Evolutionary conservation across 495 filamentous ascomycete species (phyloP).

Genomic region (Hyaloscypha hepaticicola): DNA sequence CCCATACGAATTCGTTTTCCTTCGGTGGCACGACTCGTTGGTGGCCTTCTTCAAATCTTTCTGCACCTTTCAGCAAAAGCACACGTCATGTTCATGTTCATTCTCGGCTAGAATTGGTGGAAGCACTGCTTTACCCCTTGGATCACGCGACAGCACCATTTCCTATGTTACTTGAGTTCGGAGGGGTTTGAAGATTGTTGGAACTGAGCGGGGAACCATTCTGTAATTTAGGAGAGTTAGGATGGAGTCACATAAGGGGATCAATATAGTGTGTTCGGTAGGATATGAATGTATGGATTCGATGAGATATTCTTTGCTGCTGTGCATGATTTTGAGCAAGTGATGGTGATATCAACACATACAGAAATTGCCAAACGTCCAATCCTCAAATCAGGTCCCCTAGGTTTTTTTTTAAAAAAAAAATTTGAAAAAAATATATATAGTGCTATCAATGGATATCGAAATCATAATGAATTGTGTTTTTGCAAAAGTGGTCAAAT

Average conservation of each 20-base stretch:
- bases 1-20: neutral
- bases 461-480: neutral
- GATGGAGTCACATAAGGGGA: conserved; percentile 3
- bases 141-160: neutral
- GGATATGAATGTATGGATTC: conserved; percentile 9
- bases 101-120: neutral
- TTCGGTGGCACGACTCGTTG: neutral
- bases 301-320: neutral
- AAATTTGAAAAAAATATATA: too few relatives aligned
- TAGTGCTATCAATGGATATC: neutral
- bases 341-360: too few relatives aligned
- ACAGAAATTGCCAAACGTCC: too few relatives aligned
- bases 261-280: conserved; percentile 4
- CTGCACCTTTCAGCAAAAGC: conserved; percentile 7
- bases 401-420: too few relatives aligned
- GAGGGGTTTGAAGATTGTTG: conserved; percentile 8
- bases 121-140: conserved; percentile 4
- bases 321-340: neutral
- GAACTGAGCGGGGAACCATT: conserved; percentile 17
- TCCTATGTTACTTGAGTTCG: conserved; percentile 18
- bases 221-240: conserved; percentile 24
- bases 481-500: neutral
- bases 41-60: neutral
- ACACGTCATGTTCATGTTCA: neutral
- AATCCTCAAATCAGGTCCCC: too few relatives aligned